Conservation (phyloP, 2,329 filamentous ascomycete genomes). For the Arthrocladium fulminans region DNA sequence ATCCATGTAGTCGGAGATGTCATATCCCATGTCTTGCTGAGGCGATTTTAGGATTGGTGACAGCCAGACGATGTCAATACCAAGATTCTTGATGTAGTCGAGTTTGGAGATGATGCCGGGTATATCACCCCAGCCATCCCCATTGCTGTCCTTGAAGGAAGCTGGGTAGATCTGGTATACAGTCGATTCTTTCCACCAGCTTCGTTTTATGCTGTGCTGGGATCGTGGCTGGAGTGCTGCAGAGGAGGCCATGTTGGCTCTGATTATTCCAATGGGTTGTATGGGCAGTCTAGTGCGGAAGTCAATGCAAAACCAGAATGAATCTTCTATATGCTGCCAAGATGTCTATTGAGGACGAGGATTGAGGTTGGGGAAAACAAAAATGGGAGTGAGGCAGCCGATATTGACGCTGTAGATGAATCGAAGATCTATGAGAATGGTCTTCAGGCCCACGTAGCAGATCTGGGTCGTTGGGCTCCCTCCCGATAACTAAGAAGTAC, state of each 20-base stretch:
- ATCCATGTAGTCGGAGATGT: slow-evolving; percentile 56
- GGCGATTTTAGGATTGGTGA: slow-evolving; percentile 59
- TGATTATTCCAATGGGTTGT: neutral
- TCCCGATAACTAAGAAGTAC: neutral
- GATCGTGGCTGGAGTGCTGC: neutral
- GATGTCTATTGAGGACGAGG: neutral
- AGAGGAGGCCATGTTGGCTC: neutral
- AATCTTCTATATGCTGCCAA: neutral
- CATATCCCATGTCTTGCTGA: slow-evolving; percentile 62
- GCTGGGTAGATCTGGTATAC: slow-evolving; percentile 56
- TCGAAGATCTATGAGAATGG: neutral
- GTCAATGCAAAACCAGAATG: neutral
- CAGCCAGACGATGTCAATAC: slow-evolving; percentile 58
- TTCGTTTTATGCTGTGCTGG: slow-evolving; percentile 8
- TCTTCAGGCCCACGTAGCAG: neutral
- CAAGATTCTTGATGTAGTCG: slow-evolving; percentile 52
- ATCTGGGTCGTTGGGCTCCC: neutral
- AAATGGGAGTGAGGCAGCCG: neutral
- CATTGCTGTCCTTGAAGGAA: slow-evolving; percentile 51
- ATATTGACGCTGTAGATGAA: neutral
- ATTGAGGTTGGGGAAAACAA: neutral
- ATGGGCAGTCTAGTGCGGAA: neutral
- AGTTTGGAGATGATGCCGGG: slow-evolving; percentile 54
- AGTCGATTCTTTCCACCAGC: slow-evolving; percentile 53
- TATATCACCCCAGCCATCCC: slow-evolving; percentile 55